Base-by-base conservation (phyloP, 257 asterid genomes). In the Ocimum tenuiflorum region DNA sequence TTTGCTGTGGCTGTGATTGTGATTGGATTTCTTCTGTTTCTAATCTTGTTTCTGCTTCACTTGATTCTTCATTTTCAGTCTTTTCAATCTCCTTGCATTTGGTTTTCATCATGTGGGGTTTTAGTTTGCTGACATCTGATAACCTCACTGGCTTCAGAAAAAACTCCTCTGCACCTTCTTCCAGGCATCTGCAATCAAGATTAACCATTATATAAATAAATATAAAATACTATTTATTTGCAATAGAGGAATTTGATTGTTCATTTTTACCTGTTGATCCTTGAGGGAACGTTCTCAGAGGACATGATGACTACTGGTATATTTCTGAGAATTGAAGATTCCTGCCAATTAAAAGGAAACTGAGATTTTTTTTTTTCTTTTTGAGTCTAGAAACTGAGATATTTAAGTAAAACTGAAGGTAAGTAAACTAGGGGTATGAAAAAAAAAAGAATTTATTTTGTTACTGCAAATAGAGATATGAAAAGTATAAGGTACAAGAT, bases 251-350 rank as follows among this genome's bases (percentile, higher is more conserved):
- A 12, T n/a, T 45, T 1, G 8, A 3, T 1, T 31, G 3, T 31
- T 31, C 4, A 24, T 1, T 31, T 43, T 69, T 77, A 92, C 97
- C 97, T 92, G 78, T 69, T 88, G 82, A 92, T 89, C 70, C 99
- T 88, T 52, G 97, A 86, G 55, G 97, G 94, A n/a, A 86, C 96
- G 82, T 92, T 84, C 83, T 92, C 97, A 49, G 97, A 92, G 36
- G 99, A 92, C 97, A 92, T 89, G 13, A 92, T 89, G 71, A 92
- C 99, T 43, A 92, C 97, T n/a, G 97, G 99, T 65, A 92, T 89
- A 68, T 87, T 70, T 78, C 78, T 87, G 73, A 92, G 79, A 55
- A 77, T 70, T 70, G 99, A 78, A 64, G 99, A 89, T 81, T 90
- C 97, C 97, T 92, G 86, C 42, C 49, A 27, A 27, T 27, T 27